These are phyloP conservation scores for Schoenoplectus triqueter DNA, from an alignment of 202 grass and related monocot species.

Conservation along the genomic window DNA sequence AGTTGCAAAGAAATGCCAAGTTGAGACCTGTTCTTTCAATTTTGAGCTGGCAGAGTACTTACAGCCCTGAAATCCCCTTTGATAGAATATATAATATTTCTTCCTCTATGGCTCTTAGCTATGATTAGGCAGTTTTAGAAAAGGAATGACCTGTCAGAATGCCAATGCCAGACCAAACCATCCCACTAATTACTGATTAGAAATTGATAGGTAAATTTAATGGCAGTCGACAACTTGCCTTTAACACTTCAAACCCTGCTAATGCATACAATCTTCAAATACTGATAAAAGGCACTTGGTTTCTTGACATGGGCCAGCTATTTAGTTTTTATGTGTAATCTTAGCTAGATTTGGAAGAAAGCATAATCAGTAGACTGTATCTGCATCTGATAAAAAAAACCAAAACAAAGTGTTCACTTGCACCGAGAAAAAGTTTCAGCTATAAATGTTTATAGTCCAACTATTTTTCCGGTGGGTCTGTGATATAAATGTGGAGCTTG, in stretches of 20 bases:
- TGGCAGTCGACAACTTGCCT: neutral
- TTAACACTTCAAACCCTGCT: neutral
- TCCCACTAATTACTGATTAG: neutral
- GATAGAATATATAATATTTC: neutral
- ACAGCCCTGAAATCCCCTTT: neutral
- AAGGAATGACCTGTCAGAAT: neutral
- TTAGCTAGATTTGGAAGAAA: neutral
- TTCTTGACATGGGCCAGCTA: neutral
- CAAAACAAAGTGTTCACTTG: no score
- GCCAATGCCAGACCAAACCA: neutral
- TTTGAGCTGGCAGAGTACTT: neutral
- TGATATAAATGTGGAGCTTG: neutral
- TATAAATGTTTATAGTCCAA: neutral
- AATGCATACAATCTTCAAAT: neutral
- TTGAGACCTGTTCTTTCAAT: neutral
- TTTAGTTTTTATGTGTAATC: neutral
- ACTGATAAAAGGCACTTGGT: neutral
- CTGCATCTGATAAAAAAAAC: neutral
- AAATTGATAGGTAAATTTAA: neutral
- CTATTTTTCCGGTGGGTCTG: neutral
- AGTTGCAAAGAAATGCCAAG: neutral
- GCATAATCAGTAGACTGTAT: neutral
- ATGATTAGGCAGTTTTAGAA: neutral
- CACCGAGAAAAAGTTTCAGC: neutral
- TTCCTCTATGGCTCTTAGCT: neutral